Evolutionary conservation across 495 filamentous ascomycete genomes (phyloP).

Genomic region (Podospora didyma): DNA sequence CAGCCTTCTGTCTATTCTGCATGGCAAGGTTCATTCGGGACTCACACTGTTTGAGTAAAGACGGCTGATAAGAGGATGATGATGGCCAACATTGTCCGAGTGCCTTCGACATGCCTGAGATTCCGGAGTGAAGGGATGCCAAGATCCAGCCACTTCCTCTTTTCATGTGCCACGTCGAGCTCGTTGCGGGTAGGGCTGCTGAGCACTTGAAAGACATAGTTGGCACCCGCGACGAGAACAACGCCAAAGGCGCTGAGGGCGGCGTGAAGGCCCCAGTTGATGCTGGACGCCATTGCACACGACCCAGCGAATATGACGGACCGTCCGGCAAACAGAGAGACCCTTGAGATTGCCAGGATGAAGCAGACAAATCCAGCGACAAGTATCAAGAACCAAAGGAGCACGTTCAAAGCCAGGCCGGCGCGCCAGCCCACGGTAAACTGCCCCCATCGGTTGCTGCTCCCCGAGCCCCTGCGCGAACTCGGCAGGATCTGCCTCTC

Average conservation of each 20-base stretch:
- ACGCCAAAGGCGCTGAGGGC: conserved; percentile 34
- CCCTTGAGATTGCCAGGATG: conserved; percentile 30
- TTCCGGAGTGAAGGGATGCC: conserved; percentile 50
- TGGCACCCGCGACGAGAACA: conserved; percentile 37
- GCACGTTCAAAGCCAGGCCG: conserved; percentile 33
- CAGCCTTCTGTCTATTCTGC: neutral
- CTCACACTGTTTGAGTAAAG: conserved; percentile 42
- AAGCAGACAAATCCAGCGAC: conserved; percentile 36
- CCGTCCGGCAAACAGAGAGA: conserved; percentile 25
- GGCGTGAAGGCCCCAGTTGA: conserved; percentile 35
- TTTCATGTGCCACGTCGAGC: conserved; percentile 43
- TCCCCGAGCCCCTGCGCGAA: neutral
- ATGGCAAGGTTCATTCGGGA: neutral
- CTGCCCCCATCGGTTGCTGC: conserved; percentile 11
- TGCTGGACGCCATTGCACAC: conserved; percentile 26
- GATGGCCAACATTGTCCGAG: conserved; percentile 33
- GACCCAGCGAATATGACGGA: conserved; percentile 31
- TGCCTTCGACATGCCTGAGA: conserved; percentile 34
- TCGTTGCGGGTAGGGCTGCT: conserved; percentile 50
- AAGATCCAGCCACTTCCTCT: conserved; percentile 49
- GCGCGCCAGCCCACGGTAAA: conserved; percentile 35
- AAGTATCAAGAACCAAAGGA: conserved; percentile 34
- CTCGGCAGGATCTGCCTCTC: conserved; percentile 8
- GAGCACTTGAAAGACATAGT: conserved; percentile 49
- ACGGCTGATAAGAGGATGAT: conserved; percentile 35